phyloP scores from a whole-genome alignment of 805 yeast species.

The Candida gorgasii region DNA sequence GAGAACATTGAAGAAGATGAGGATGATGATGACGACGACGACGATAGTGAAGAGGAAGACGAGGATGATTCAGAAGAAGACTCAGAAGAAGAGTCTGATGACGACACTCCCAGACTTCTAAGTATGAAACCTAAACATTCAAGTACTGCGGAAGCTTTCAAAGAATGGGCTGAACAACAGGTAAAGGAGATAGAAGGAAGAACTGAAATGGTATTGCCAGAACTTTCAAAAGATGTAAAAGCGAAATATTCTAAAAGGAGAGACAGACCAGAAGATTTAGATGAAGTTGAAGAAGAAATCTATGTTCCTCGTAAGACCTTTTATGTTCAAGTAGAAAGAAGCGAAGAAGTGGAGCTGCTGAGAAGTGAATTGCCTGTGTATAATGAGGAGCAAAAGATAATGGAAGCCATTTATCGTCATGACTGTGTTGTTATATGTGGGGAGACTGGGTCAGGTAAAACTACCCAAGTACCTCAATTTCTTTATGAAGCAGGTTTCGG shows the following conservation, averaged over 20 bases:
- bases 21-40: constrained; percentile 23
- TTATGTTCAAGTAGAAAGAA: constrained; percentile 66
- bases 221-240: constrained; percentile 49
- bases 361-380: constrained; percentile 83
- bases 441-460: constrained; percentile 98
- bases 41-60: constrained; percentile 29
- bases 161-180: constrained; percentile 84
- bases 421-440: constrained; percentile 92
- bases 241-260: constrained; percentile 46
- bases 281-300: constrained; percentile 63
- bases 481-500: constrained; percentile 93
- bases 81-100: constrained; percentile 28
- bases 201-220: constrained; percentile 47
- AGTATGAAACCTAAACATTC: constrained; percentile 47
- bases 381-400: constrained; percentile 85
- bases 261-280: constrained; percentile 69
- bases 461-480: constrained; percentile 97
- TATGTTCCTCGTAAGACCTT: constrained; percentile 66
- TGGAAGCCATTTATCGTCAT: constrained; percentile 94
- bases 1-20: constrained; percentile 28
- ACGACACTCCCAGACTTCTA: constrained; percentile 33
- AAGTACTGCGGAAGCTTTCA: constrained; percentile 56
- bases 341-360: constrained; percentile 62
- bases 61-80: constrained; percentile 30
- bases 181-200: constrained; percentile 65